phyloP scores from a whole-genome alignment of 2,329 filamentous ascomycete genomes.

The Penicillium sp. region DNA sequence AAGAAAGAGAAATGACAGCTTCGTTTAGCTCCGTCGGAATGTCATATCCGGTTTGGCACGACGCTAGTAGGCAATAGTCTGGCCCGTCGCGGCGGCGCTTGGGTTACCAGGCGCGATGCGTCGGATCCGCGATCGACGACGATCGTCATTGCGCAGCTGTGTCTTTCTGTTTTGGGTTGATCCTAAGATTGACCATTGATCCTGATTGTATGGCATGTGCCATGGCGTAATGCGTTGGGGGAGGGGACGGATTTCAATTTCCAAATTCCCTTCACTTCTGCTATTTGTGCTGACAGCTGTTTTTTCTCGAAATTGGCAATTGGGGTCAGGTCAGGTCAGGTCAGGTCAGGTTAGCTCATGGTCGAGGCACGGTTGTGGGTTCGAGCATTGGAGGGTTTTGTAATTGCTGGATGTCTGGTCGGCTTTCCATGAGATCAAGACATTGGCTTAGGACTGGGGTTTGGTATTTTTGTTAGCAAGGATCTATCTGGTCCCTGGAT shows the following conservation, averaged over 20 bases:
- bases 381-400: slow-evolving; percentile 22
- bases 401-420: slow-evolving; percentile 25
- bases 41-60: slow-evolving; percentile 16
- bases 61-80: slow-evolving; percentile 27
- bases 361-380: slow-evolving; percentile 22
- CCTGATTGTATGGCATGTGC: neutral
- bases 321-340: no score
- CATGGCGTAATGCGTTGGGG: no score
- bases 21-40: slow-evolving; percentile 8
- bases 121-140: slow-evolving; percentile 7
- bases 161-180: slow-evolving; percentile 1
- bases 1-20: neutral
- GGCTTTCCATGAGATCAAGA: slow-evolving; percentile 51
- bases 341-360: slow-evolving; percentile 18
- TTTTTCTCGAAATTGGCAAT: neutral
- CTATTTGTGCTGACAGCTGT: neutral
- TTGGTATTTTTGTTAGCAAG: neutral
- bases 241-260: no score
- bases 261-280: no score
- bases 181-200: neutral
- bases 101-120: neutral
- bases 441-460: slow-evolving; percentile 51
- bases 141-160: slow-evolving; percentile 1
- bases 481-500: no score
- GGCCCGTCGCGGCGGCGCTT: slow-evolving; percentile 13